Evolutionary conservation across 2,329 filamentous ascomycete genomes (phyloP), one percentile per base, ranked within the genome.

Genomic region (Fonsecaea monophora): DNA sequence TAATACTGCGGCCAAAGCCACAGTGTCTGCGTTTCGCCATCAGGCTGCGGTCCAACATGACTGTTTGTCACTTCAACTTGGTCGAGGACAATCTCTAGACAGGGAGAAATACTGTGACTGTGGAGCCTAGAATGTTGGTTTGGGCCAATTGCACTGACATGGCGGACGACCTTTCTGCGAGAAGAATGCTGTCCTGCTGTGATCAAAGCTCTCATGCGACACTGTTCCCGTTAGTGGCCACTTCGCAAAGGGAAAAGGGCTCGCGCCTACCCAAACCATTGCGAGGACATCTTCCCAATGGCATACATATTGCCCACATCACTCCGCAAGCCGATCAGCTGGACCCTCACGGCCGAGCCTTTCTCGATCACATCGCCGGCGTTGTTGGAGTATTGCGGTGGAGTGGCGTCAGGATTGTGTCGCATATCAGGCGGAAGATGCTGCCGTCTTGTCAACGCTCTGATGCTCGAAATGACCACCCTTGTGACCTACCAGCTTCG

Each of bases 291-390:
- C 73, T 92, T 98, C 68, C 94, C 95, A 78, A 99, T 96, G 42
- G 94, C 95, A 85, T 91, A 97, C 87, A 99, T 96, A 77, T 92
- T 90, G 69, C 92, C 92, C 60, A 98, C 92, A 78, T 98, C 95
- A 71, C 92, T 94, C 79, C 96, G 88, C 59, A 94, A 91, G 79
- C 95, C 95, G 74, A 97, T 92, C 70, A 99, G 90, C 82, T 97
- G 97, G 71, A 98, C 88, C 55, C 95, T 91, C 70, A 99, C 88
- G 74, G 97, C 94, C 15, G 94, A 96, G 56, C 93, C 92, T 67
- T 93, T 92, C 80, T 98, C 94, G 75, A 99, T 96, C 40, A 93
- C 90, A 72, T 97, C 95, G 69, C 92, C 92, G 75, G 97, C 94
- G n/a, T 68, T 65, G 78, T 99, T 94, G 45, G 94, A 97, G 79